Evolutionary conservation across 352 stramenopile species (phyloP).

Genomic region (Thalassiosira livingstoniorum): DNA sequence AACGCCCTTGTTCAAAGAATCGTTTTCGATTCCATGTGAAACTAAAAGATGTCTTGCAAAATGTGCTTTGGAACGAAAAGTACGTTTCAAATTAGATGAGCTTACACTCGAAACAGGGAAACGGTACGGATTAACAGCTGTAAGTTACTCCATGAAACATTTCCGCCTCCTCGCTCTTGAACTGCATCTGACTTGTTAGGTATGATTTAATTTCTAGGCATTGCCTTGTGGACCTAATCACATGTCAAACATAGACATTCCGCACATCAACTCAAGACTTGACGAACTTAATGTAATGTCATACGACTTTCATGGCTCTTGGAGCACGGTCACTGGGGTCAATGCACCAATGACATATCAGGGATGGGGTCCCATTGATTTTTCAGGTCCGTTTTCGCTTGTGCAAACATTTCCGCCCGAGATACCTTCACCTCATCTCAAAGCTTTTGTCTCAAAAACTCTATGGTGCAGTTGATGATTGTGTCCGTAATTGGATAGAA

Average conservation of each 20-base stretch:
- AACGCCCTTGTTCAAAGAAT: too few relatives aligned
- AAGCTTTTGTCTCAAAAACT: conserved; percentile 43
- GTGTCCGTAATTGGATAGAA: conserved; percentile 45
- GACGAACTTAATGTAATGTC: conserved; percentile 53
- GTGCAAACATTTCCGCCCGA: conserved; percentile 42
- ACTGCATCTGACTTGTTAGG: too few relatives aligned
- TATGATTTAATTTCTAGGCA: too few relatives aligned
- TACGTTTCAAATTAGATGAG: conserved; percentile 38
- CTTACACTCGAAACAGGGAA: conserved; percentile 29
- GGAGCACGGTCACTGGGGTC: conserved; percentile 23
- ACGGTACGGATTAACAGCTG: conserved; percentile 52
- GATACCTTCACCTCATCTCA: too few relatives aligned
- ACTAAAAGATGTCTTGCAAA: conserved; percentile 28
- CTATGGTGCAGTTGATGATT: conserved; percentile 31
- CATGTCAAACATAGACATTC: conserved; percentile 50
- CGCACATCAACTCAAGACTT: conserved; percentile 19
- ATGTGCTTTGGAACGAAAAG: conserved; percentile 30
- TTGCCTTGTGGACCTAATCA: conserved; percentile 12
- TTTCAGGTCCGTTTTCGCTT: too few relatives aligned
- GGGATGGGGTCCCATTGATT: conserved; percentile 37
- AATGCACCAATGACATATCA: conserved; percentile 58
- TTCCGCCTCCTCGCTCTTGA: too few relatives aligned
- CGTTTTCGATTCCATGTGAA: too few relatives aligned
- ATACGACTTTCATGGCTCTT: conserved; percentile 44
- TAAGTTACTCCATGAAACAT: too few relatives aligned